Evolutionary conservation across 1,284 basidiomycete genomes (phyloP), one percentile per base, ranked within the genome.

Genomic region (Fomitiporia mediterranea): DNA sequence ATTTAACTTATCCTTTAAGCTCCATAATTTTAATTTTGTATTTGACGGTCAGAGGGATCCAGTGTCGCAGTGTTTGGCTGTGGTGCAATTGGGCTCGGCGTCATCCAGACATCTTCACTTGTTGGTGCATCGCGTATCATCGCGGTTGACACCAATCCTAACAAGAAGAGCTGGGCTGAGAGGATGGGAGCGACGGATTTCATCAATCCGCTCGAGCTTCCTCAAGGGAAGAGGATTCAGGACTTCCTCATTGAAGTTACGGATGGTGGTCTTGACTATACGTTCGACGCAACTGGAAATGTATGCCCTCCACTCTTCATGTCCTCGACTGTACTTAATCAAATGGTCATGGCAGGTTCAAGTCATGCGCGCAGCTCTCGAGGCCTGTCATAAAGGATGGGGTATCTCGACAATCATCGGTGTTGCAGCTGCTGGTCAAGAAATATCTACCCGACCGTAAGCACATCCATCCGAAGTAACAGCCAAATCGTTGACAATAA

Each of bases 321-420:
- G 1, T 17, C 37, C 19, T 6, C 13, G 35, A 35, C 13, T 40
- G 1, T 6, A 5, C 19, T 8, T 40, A 30, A 9, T 34, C 27
- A 50, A 17, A 13, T 55, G 23, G 9, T 19, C 27, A 2, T 19
- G 27, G 28, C 51, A 87, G 86, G 85, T 94, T 13, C 74, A 91
- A 39, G 96, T 98, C 58, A 99, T 99, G 96, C 86, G 96, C 61
- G 78, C 86, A 53, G 97, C 96, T 32, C 82, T 99, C 52, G 96
- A 99, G 75, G 89, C 92, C 17, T 98, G 95, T 72, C 97, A 99
- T 76, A 99, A 99, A 72, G 94, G 94, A n/a, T 98, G 94, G 94
- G 96, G 97, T 68, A 87, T 98, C 39, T 93, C 86, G 61, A 98
- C 94, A 52, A 73, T 98, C 63, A 98, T 98, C 61, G 97, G 92